A percentile compares a stretch with the other conserved stretches of the same genome.
These are phyloP conservation scores for Balakata baccata DNA, from an alignment of 345 rosid species.

Conservation along the genomic window DNA sequence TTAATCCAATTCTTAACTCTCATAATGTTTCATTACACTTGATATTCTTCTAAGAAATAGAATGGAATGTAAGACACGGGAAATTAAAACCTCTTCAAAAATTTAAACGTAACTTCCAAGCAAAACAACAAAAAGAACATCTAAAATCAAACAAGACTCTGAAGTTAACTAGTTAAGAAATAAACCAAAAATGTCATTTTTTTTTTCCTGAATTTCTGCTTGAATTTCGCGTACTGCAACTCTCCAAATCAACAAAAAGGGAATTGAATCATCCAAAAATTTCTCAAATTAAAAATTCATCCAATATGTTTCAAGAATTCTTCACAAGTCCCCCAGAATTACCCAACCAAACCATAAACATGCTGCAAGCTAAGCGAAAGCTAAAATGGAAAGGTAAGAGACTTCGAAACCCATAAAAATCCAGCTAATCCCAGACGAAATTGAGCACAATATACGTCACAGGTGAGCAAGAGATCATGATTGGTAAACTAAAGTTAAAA, in stretches of 20 bases:
- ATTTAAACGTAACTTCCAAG: slow-evolving; percentile 7
- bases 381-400: background rate
- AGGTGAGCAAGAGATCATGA: slow-evolving; percentile 19
- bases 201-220: background rate
- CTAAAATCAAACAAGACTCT: background rate
- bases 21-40: slow-evolving; percentile 41
- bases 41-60: slow-evolving; percentile 26
- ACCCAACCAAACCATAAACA: slow-evolving; percentile 2
- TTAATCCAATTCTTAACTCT: slow-evolving; percentile 44
- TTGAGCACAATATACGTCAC: slow-evolving; percentile 14
- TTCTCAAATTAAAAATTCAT: background rate
- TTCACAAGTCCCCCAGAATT: slow-evolving; percentile 10
- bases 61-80: slow-evolving; percentile 16
- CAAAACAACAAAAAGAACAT: background rate
- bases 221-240: no score
- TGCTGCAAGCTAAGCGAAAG: slow-evolving; percentile 4
- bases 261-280: background rate
- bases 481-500: slow-evolving; percentile 26
- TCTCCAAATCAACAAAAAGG: background rate
- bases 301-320: slow-evolving; percentile 2
- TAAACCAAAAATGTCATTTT: background rate
- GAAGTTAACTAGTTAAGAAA: background rate
- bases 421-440: slow-evolving; percentile 26
- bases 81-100: slow-evolving; percentile 18
- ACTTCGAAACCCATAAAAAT: slow-evolving; percentile 1